Evolutionary conservation across 2,329 filamentous ascomycete genomes (phyloP).

Genomic region (Hypomyces perniciosus): DNA sequence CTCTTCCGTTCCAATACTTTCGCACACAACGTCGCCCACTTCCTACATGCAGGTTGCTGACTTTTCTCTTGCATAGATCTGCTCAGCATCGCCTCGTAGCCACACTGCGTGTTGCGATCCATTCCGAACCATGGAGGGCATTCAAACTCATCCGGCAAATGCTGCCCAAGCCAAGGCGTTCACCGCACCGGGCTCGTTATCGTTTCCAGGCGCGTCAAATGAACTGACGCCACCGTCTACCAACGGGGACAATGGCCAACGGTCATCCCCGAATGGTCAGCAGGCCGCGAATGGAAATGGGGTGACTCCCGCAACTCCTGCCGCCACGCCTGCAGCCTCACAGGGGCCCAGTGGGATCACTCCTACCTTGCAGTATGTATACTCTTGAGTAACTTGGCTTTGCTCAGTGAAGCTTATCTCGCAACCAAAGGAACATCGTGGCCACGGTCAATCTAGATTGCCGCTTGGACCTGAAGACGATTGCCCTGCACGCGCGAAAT

Average conservation of each 20-base stretch:
- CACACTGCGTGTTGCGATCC: constrained; percentile 17
- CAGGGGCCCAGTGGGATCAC: constrained; percentile 84
- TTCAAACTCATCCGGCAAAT: constrained; percentile 86
- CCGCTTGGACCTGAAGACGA: constrained; percentile 96
- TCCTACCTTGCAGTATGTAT: constrained; percentile 95
- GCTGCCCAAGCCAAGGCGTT: constrained; percentile 94
- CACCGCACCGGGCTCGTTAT: constrained; percentile 85
- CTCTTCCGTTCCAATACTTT: constrained; percentile 1
- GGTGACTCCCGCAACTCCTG: constrained; percentile 84
- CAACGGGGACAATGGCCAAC: constrained; percentile 52
- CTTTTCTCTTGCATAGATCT: constrained; percentile 24
- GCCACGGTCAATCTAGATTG: constrained; percentile 98
- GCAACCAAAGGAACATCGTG: constrained; percentile 82
- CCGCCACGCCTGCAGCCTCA: constrained; percentile 79
- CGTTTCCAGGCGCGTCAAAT: constrained; percentile 77
- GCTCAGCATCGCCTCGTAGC: constrained; percentile 21
- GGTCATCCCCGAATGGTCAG: constrained; percentile 38
- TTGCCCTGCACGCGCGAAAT: constrained; percentile 94
- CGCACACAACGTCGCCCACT: background rate
- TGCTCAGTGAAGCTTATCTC: constrained; percentile 48
- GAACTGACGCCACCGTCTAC: constrained; percentile 77
- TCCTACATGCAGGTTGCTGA: constrained; percentile 21
- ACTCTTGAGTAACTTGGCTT: constrained; percentile 25
- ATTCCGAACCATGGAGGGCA: constrained; percentile 66
- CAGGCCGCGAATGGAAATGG: constrained; percentile 63